Conservation (phyloP, 306 rosid genomes). For the Cucurbita argyrosperma region DNA sequence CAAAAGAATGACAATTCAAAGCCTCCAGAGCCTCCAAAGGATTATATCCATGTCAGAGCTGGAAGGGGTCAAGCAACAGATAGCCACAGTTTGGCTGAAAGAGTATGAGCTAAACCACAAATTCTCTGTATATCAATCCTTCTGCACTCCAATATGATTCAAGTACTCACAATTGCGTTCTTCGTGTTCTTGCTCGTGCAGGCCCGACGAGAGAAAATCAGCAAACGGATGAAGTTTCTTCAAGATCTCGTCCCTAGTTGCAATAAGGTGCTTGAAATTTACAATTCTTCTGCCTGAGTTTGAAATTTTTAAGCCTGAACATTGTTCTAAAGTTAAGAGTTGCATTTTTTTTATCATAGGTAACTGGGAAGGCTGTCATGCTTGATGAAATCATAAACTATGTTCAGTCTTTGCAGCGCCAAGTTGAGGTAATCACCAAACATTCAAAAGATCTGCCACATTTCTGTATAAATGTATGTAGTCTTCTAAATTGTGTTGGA, state of each 20-base stretch:
- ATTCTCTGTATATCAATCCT: not conserved
- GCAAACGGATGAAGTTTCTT: constrained; percentile 87
- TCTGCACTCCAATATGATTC: not conserved
- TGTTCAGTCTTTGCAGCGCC: constrained; percentile 64
- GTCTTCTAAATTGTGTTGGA: not conserved
- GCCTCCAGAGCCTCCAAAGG: constrained; percentile 63
- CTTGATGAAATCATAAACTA: constrained; percentile 91
- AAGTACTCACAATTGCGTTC: not conserved
- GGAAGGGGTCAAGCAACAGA: constrained; percentile 96
- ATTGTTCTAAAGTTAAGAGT: not conserved
- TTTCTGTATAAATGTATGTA: not conserved
- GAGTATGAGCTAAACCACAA: constrained; percentile 23
- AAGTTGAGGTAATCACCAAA: constrained; percentile 37
- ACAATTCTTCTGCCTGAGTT: not conserved
- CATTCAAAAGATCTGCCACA: not conserved
- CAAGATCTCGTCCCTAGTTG: constrained; percentile 96
- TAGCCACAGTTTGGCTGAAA: constrained; percentile 91
- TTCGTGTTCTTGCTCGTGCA: constrained; percentile 7
- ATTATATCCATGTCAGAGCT: constrained; percentile 86
- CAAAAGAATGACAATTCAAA: constrained; percentile 28
- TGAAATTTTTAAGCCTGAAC: not conserved
- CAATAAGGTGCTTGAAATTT: constrained; percentile 50
- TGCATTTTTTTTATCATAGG: constrained; percentile 22
- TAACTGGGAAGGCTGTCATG: constrained; percentile 89
- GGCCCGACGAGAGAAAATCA: constrained; percentile 91